Base-by-base conservation (phyloP, 2,329 filamentous ascomycete species). In the Aspergillus jensenii region DNA sequence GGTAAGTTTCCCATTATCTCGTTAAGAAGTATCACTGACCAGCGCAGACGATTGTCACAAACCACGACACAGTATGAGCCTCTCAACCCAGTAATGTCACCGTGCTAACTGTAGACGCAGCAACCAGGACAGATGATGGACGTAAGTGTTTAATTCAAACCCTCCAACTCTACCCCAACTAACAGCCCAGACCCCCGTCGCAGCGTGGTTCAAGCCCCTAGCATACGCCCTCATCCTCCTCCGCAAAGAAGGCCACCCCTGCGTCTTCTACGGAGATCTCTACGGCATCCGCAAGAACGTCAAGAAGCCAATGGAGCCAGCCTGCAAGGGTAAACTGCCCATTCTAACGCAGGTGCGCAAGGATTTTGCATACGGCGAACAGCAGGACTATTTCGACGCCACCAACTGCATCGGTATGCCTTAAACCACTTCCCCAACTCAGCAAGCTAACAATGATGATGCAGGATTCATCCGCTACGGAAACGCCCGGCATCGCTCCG, bases 401-500 rank as follows among this genome's bases (percentile, higher is more conserved):
- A 3, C 27, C 1, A 31, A 31, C 9, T 31, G 27, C 27, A 31
- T 31, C 27, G 27, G 27, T 31, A 11, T 31, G 8, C 1, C 23
- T 25, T 7, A 6, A 25, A 25, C 23, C 5, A 7, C 23, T 25
- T 25, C 23, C 23, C 23, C 6, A 7, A 7, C 21, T 21, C 23
- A 25, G 2, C 23, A 25, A 25, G 6, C 27, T 31, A 11, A 31
- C 27, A 31, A 1, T 25, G 11, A 31, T 11, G 4, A 4, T 31
- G 3, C 27, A 31, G 27, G 27, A 11, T 31, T 31, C 9, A 31
- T 81, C 2, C 74, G 81, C 43, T 73, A 75, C 43, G 85, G 84
- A 1, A 84, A 73, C 78, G 58, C 71, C 74, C 68, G 79, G 68
- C 77, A 78, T 60, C 77, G 71, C 46, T 78, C 71, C 11, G 84